Conservation (phyloP, 1,284 basidiomycete species). For the Taiwanofungus camphoratus region DNA sequence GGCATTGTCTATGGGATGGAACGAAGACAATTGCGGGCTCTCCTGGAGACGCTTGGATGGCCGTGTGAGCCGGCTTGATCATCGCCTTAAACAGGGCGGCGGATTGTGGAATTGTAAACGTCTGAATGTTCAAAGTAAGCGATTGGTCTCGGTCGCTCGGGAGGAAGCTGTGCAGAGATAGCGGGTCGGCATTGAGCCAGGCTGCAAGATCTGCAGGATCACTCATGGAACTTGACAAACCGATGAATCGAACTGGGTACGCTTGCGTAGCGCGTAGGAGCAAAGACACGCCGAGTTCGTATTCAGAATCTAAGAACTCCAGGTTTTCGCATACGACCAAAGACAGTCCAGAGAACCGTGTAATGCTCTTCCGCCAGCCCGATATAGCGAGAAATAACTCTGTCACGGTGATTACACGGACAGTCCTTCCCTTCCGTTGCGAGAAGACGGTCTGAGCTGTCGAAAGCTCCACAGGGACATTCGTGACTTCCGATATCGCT, state of each 20-base stretch:
- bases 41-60: conserved; percentile 41
- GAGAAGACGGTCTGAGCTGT: conserved; percentile 28
- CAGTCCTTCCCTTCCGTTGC: conserved; percentile 32
- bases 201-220: conserved; percentile 77
- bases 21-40: conserved; percentile 83
- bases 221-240: conserved; percentile 72
- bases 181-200: conserved; percentile 77
- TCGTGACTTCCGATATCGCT: conserved; percentile 31
- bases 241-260: conserved; percentile 69
- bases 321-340: conserved; percentile 84
- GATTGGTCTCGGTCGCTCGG: conserved; percentile 83
- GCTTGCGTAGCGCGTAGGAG: conserved; percentile 59
- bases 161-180: conserved; percentile 72
- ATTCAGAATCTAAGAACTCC: conserved; percentile 77
- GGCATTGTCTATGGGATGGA: conserved; percentile 80
- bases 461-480: conserved; percentile 40
- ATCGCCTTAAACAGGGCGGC: conserved; percentile 87
- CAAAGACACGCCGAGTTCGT: conserved; percentile 79
- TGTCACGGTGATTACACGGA: conserved; percentile 52
- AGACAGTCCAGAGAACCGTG: conserved; percentile 39
- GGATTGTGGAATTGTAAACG: conserved; percentile 87
- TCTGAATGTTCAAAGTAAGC: conserved; percentile 62
- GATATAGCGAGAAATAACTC: conserved; percentile 43
- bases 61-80: conserved; percentile 84
- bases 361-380: conserved; percentile 19